phyloP scores from a whole-genome alignment of 345 rosid species.

The Camelina hispida region DNA sequence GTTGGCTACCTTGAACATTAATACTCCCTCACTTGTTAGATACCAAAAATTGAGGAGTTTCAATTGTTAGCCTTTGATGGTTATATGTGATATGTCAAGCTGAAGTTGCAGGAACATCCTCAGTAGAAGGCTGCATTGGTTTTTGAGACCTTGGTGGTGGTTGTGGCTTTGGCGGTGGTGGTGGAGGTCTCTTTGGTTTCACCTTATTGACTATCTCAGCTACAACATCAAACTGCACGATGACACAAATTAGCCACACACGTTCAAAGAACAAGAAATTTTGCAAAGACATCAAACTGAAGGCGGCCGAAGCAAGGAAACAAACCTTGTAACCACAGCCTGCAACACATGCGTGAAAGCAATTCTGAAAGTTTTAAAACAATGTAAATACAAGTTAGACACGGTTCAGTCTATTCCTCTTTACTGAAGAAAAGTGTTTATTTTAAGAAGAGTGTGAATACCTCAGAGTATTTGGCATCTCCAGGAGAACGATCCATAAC shows the following conservation, averaged over 20 bases:
- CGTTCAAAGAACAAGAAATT: constrained; percentile 15
- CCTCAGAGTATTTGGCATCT: constrained; percentile 78
- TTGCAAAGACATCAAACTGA: not conserved
- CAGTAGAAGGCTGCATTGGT: constrained; percentile 43
- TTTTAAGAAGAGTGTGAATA: constrained; percentile 34
- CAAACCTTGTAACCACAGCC: constrained; percentile 95
- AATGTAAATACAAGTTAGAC: constrained; percentile 1
- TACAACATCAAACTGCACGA: constrained; percentile 65
- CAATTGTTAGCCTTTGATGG: constrained; percentile 33
- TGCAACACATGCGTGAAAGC: constrained; percentile 86
- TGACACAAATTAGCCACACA: constrained; percentile 4
- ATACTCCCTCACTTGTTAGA: constrained; percentile 28
- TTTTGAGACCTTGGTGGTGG: too few relatives aligned
- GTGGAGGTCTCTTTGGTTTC: constrained; percentile 56
- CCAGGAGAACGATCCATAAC: constrained; percentile 95
- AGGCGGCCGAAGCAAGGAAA: constrained; percentile 1
- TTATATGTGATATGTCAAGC: constrained; percentile 51
- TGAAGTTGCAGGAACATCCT: constrained; percentile 75
- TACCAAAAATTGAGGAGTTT: constrained; percentile 32
- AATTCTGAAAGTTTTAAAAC: constrained; percentile 58
- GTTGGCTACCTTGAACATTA: constrained; percentile 35
- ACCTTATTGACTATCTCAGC: constrained; percentile 55
- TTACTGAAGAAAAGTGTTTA: not conserved
- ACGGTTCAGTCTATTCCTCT: not conserved
- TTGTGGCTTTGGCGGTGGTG: too few relatives aligned